Percentiles rank a stretch among this genome's conserved stretches.
Evolutionary conservation across 2,329 filamentous ascomycete species (phyloP).

Genomic region (Aspergillus felis): DNA sequence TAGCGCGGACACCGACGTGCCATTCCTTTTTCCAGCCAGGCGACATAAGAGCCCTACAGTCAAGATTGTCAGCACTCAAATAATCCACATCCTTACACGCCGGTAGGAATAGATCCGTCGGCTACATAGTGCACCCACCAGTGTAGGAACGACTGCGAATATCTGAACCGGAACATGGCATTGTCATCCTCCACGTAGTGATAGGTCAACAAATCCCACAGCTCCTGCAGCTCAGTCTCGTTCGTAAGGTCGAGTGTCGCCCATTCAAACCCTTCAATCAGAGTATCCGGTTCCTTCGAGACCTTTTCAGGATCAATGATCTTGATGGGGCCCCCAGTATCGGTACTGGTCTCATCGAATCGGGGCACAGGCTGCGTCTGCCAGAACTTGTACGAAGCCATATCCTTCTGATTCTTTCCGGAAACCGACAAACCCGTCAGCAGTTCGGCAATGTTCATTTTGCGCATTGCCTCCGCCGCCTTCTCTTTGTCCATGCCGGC

Average conservation of each 20-base stretch:
- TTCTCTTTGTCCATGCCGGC: constrained; percentile 65
- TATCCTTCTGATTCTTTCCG: constrained; percentile 90
- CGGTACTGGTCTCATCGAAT: constrained; percentile 59
- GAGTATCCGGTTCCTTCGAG: constrained; percentile 67
- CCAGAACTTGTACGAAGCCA: constrained; percentile 99
- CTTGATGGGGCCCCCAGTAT: constrained; percentile 77
- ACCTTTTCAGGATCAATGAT: constrained; percentile 74
- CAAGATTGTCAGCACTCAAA: background rate
- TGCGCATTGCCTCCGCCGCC: constrained; percentile 48
- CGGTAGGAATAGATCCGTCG: background rate
- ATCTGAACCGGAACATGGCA: constrained; percentile 97
- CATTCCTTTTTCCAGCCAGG: constrained; percentile 92
- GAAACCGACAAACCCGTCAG: constrained; percentile 59
- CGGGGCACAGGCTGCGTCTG: constrained; percentile 90
- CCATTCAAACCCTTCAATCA: constrained; percentile 90
- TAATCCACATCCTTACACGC: background rate
- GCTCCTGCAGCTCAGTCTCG: constrained; percentile 74
- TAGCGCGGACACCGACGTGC: constrained; percentile 89
- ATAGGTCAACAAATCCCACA: constrained; percentile 84
- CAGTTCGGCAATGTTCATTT: constrained; percentile 46
- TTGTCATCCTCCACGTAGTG: constrained; percentile 98
- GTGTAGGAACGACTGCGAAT: constrained; percentile 80
- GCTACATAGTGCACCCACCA: constrained; percentile 55
- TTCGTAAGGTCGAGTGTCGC: constrained; percentile 80
- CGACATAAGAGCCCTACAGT: constrained; percentile 77